A percentile compares a stretch with the other conserved stretches of the same genome.
Conservation (phyloP, 495 filamentous ascomycete species). For the Neurospora sublineolata region DNA sequence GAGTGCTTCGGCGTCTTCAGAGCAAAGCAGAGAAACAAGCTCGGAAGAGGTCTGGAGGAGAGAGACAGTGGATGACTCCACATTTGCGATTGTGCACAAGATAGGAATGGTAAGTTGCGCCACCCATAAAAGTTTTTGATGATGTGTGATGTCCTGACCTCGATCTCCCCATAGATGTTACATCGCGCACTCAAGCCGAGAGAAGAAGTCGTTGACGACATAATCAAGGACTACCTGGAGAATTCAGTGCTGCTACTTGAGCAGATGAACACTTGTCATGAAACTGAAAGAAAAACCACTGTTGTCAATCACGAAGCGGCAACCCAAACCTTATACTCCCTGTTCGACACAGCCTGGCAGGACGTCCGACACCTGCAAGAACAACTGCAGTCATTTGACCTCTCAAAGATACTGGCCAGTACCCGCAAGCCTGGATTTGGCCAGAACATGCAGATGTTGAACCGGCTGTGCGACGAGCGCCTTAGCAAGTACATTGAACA, state of each 20-base stretch:
- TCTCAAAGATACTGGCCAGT: neutral
- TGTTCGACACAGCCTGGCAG: neutral
- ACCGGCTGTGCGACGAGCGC: neutral
- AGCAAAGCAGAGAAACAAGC: neutral
- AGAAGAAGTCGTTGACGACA: conserved; percentile 10
- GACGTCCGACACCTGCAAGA: neutral
- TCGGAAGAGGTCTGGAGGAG: conserved; percentile 8
- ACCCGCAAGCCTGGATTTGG: neutral
- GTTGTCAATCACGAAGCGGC: neutral
- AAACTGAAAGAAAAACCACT: neutral
- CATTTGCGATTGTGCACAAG: conserved; percentile 4
- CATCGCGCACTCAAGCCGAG: conserved; percentile 15
- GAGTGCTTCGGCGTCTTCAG: neutral
- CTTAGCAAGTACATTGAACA: neutral
- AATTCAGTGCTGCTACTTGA: conserved; percentile 9
- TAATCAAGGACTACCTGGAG: conserved; percentile 10
- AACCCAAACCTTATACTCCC: neutral
- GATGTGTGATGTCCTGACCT: neutral
- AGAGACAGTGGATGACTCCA: conserved; percentile 4
- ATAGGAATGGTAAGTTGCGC: conserved; percentile 6
- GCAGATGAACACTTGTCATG: conserved; percentile 8
- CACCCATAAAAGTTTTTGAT: neutral
- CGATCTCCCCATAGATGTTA: neutral
- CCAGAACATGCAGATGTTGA: neutral
- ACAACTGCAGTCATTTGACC: neutral